These are phyloP conservation scores for Gaeumannomyces sp. DNA, from an alignment of 2,329 filamentous ascomycete genomes.

Conservation along the genomic window DNA sequence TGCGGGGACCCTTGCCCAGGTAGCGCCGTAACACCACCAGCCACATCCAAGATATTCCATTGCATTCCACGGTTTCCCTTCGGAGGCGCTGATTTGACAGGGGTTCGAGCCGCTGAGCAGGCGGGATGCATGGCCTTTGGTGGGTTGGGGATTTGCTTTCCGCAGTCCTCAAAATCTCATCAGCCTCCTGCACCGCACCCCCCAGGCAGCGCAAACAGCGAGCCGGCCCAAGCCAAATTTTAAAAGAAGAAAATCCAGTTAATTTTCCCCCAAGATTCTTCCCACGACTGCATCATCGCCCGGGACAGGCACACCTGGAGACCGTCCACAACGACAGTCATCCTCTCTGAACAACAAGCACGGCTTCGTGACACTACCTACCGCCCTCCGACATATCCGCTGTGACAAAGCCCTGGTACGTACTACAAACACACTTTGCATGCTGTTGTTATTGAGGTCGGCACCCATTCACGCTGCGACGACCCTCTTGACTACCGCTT, in stretches of 20 bases:
- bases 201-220: not conserved
- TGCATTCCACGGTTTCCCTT: slow-evolving; percentile 7
- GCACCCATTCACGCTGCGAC: too few species aligned
- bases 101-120: slow-evolving; percentile 1
- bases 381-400: not conserved
- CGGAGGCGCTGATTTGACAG: slow-evolving; percentile 10
- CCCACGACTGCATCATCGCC: not conserved
- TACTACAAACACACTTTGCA: not conserved
- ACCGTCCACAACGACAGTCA: not conserved
- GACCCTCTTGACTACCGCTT: not conserved
- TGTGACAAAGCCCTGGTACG: not conserved
- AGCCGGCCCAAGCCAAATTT: not conserved
- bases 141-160: not conserved
- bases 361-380: not conserved
- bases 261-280: not conserved
- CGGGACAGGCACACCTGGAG: not conserved
- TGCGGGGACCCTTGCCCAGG: not conserved
- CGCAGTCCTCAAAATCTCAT: slow-evolving; percentile 8
- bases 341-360: not conserved
- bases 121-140: not conserved
- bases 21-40: slow-evolving; percentile 3
- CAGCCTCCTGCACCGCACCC: slow-evolving; percentile 6
- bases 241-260: not conserved
- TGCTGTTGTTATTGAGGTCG: not conserved
- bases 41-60: slow-evolving; percentile 11